phyloP scores from a whole-genome alignment of 164 flowering plant species.

The Houttuynia cordata region DNA sequence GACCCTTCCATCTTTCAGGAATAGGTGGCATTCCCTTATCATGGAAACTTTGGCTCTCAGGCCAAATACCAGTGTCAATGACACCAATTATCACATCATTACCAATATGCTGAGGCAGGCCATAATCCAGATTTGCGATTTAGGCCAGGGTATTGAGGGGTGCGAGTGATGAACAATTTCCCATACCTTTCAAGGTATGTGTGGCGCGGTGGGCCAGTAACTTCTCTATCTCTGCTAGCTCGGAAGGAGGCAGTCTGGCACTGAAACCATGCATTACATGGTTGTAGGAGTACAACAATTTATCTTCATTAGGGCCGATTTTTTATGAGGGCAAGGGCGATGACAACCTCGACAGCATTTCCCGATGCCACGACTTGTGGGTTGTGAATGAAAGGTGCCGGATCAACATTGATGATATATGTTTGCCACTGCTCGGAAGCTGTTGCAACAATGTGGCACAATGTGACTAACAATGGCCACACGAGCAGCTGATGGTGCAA shows the following conservation, averaged over 20 bases:
- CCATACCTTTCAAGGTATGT: conserved; percentile 6
- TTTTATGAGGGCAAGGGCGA: conserved; percentile 3
- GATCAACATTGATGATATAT: conserved; percentile 19
- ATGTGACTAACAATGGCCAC: neutral
- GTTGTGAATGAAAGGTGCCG: conserved; percentile 9
- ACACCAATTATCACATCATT: conserved; percentile 20
- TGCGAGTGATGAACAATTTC: conserved; percentile 15
- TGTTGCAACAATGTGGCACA: neutral
- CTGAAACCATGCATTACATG: conserved; percentile 23
- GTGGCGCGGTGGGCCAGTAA: conserved; percentile 14
- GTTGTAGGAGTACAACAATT: conserved; percentile 14
- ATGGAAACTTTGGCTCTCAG: conserved; percentile 12
- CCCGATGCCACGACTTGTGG: conserved; percentile 15
- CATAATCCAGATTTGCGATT: conserved; percentile 7
- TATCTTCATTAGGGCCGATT: conserved; percentile 1
- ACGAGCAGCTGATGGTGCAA: conserved; percentile 1
- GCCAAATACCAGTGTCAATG: conserved; percentile 17
- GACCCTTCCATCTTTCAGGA: conserved; percentile 20
- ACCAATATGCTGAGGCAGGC: conserved; percentile 18
- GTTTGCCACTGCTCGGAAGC: conserved; percentile 5
- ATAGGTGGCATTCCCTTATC: conserved; percentile 13
- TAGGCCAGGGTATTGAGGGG: conserved; percentile 13
- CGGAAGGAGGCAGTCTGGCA: conserved; percentile 12
- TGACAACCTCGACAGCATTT: conserved; percentile 3
- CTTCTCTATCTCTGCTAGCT: conserved; percentile 13